A percentile compares a stretch with the other conserved stretches of the same genome.
Conservation (phyloP, 495 filamentous ascomycete genomes). For the Aspergillus egyptiacus region DNA sequence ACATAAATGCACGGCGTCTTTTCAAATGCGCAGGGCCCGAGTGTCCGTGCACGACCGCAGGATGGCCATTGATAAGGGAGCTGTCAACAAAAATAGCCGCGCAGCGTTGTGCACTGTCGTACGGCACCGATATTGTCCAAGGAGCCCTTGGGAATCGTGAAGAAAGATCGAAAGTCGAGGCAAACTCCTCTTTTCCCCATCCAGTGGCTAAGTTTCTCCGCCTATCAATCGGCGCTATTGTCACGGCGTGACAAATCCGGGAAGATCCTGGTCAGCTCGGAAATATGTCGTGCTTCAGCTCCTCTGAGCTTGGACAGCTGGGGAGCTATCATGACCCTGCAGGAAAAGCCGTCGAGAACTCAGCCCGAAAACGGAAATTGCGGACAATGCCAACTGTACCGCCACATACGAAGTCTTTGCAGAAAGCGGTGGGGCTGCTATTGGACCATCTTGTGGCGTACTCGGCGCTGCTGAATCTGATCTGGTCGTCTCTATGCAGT, state of each 20-base stretch:
- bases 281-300: neutral
- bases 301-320: neutral
- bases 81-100: constrained; percentile 11
- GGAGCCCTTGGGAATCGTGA: neutral
- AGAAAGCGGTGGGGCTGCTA: neutral
- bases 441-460: constrained; percentile 1
- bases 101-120: constrained; percentile 10
- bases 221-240: constrained; percentile 14
- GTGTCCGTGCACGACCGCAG: constrained; percentile 8
- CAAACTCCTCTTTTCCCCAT: neutral
- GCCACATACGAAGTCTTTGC: neutral
- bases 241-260: constrained; percentile 18
- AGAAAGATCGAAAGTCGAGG: constrained; percentile 3
- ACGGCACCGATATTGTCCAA: constrained; percentile 1
- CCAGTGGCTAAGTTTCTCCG: constrained; percentile 2
- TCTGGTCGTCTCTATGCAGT: constrained; percentile 6
- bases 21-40: neutral
- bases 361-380: neutral
- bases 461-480: neutral
- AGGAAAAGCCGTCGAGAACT: neutral
- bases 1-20: neutral
- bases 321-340: constrained; percentile 5
- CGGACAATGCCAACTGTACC: neutral
- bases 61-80: constrained; percentile 13
- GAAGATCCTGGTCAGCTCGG: neutral